Percentiles rank a stretch among this genome's conserved stretches.
phyloP scores from a whole-genome alignment of 352 stramenopile species.

The Phytophthora sansomeana region DNA sequence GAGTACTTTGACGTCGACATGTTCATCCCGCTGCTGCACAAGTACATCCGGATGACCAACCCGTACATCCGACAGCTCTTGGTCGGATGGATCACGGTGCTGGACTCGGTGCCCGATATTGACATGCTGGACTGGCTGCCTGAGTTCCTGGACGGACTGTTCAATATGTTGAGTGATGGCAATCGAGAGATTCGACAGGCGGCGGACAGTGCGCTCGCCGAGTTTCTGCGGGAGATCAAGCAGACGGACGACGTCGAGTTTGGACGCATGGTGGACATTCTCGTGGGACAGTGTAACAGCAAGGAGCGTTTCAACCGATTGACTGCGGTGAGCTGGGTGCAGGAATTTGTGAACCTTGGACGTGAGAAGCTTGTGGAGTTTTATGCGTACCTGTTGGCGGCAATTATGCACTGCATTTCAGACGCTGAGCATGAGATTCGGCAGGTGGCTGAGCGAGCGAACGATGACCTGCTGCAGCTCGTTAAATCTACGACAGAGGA shows the following conservation, averaged over 20 bases:
- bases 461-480: conserved; percentile 95
- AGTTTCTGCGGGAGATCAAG: conserved; percentile 98
- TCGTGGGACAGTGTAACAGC: conserved; percentile 97
- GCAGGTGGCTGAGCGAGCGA: conserved; percentile 96
- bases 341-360: conserved; percentile 97
- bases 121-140: conserved; percentile 98
- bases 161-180: conserved; percentile 99
- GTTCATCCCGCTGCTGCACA: conserved; percentile 99
- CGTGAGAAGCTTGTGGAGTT: conserved; percentile 95
- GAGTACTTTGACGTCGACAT: conserved; percentile 98
- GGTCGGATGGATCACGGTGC: conserved; percentile 98
- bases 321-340: conserved; percentile 98
- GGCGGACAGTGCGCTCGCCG: conserved; percentile 93
- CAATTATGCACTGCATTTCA: conserved; percentile 98
- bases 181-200: conserved; percentile 98
- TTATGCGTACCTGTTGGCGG: conserved; percentile 95
- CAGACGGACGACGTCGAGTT: conserved; percentile 97
- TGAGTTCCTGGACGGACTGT: conserved; percentile 99
- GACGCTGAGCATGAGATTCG: conserved; percentile 97
- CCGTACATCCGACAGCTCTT: conserved; percentile 99
- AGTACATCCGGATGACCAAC: conserved; percentile 99
- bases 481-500: conserved; percentile 93
- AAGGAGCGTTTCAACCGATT: conserved; percentile 97
- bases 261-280: conserved; percentile 97
- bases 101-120: conserved; percentile 99